phyloP scores from a whole-genome alignment of 2,329 filamentous ascomycete genomes.

The Epichloe glyceriae region DNA sequence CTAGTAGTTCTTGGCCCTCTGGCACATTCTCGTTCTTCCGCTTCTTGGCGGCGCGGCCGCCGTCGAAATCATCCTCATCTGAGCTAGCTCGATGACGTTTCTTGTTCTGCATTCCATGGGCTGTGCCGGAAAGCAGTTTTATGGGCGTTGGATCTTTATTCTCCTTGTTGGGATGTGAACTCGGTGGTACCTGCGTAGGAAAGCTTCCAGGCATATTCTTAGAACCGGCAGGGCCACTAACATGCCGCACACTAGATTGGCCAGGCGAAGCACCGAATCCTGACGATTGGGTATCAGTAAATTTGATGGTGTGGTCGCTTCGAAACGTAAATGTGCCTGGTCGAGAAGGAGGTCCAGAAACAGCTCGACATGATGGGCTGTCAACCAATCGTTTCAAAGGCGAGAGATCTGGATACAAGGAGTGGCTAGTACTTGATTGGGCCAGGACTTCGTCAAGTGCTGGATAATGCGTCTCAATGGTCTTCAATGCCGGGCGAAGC shows the following conservation, averaged over 20 bases:
- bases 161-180: conserved; percentile 38
- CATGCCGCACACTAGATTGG: conserved; percentile 48
- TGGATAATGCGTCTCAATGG: conserved; percentile 16
- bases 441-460: conserved; percentile 16
- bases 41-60: conserved; percentile 44
- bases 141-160: conserved; percentile 31
- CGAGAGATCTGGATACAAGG: conserved; percentile 42
- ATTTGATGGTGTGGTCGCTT: conserved; percentile 50
- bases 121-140: conserved; percentile 31
- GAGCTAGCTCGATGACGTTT: conserved; percentile 47
- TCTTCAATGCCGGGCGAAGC: conserved; percentile 21
- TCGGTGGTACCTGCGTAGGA: conserved; percentile 23
- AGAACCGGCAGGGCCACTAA: conserved; percentile 37
- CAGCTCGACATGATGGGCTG: conserved; percentile 12
- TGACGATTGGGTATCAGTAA: conserved; percentile 32
- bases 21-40: conserved; percentile 35
- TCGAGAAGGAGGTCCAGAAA: conserved; percentile 24
- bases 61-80: conserved; percentile 41
- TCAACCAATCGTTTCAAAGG: conserved; percentile 22
- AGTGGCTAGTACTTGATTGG: conserved; percentile 18
- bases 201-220: conserved; percentile 43
- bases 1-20: conserved; percentile 39
- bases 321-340: conserved; percentile 53
- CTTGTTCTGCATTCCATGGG: conserved; percentile 53
- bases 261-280: conserved; percentile 45